Evolutionary conservation across 176 grass and related monocot species (phyloP).

Genomic region (Eleusine coracana): DNA sequence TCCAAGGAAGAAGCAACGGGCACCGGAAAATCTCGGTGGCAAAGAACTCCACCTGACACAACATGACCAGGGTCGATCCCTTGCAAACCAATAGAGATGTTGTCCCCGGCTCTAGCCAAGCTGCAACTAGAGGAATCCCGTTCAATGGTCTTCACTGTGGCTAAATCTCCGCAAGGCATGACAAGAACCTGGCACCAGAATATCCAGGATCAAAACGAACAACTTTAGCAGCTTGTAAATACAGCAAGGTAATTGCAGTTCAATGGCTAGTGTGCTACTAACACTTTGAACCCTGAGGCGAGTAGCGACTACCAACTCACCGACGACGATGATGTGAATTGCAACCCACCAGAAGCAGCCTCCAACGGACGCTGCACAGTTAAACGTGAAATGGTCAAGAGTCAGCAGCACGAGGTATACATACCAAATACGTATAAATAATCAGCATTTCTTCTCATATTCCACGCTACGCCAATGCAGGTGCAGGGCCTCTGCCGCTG

Average conservation of each 20-base stretch:
- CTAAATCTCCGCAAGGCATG: constrained; percentile 71
- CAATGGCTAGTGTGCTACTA: not conserved
- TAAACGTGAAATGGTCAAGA: not conserved
- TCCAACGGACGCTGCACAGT: not conserved
- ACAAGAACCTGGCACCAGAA: constrained; percentile 60
- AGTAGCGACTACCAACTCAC: not conserved
- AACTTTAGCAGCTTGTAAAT: not conserved
- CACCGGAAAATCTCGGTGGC: constrained; percentile 74
- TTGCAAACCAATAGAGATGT: constrained; percentile 66
- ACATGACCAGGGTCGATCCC: constrained; percentile 60
- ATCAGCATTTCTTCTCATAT: constrained; percentile 12
- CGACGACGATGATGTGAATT: not conserved
- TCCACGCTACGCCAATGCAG: not conserved
- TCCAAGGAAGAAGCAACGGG: constrained; percentile 58
- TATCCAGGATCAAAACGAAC: not conserved
- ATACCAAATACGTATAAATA: not conserved
- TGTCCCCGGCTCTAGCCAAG: constrained; percentile 74
- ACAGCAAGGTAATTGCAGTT: constrained; percentile 1
- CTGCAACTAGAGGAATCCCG: constrained; percentile 56
- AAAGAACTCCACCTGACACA: constrained; percentile 62
- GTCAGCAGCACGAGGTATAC: not conserved
- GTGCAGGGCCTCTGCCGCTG: not conserved
- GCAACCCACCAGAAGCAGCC: not conserved
- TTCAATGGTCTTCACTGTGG: constrained; percentile 55
- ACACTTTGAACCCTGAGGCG: not conserved